Base-by-base conservation (phyloP, 139 green algal genomes). In the Chloropicon primus region DNA sequence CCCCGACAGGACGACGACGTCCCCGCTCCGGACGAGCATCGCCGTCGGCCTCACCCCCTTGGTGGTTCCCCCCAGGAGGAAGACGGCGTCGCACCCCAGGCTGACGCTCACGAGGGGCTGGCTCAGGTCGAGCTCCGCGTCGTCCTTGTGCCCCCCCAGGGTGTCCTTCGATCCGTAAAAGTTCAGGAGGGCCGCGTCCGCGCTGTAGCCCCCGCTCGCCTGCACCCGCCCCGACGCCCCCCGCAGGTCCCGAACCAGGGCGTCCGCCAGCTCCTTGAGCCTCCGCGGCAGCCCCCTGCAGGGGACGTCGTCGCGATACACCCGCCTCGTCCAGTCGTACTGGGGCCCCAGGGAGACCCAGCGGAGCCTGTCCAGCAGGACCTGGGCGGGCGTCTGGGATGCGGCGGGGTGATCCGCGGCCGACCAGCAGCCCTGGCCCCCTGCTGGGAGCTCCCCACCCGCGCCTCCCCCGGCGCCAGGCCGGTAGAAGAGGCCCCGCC, bases 121-220 rank as follows among this genome's bases (percentile, higher is more conserved):
- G 0, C 23, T 29, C 79, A 92, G 54, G 77, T 96, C 87, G 0
- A 10, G 21, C 85, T 97, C 93, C 24, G 90, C 93, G 76, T 97
- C 93, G 77, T 97, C 93, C 26, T 85, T 73, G 83, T 97, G 93
- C 0, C 93, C 93, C 5, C 86, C 83, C 22, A 97, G 83, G 0
- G 89, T 94, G 82, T 96, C 92, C 1, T 90, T 89, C 23, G 84
- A 73, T 1, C 83, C 54, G 76, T 96, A 96, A 79, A 88, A 97
- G 76, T 97, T 97, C 22, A 97, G 82, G 1, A 97, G 80, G 0
- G 93, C 93, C 1, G 87, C 93, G 83, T 97, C 87, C 0, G 92
- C 90, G 17, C 41, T 21, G 27, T 90, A 96, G 0, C 22, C 29
- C 77, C 22, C 24, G 72, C 25, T 28, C 74, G 21, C 24, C 25